Evolutionary conservation across 495 filamentous ascomycete genomes (phyloP), one percentile per base, ranked within the genome.

Genomic region (Daldinia vernicosa): DNA sequence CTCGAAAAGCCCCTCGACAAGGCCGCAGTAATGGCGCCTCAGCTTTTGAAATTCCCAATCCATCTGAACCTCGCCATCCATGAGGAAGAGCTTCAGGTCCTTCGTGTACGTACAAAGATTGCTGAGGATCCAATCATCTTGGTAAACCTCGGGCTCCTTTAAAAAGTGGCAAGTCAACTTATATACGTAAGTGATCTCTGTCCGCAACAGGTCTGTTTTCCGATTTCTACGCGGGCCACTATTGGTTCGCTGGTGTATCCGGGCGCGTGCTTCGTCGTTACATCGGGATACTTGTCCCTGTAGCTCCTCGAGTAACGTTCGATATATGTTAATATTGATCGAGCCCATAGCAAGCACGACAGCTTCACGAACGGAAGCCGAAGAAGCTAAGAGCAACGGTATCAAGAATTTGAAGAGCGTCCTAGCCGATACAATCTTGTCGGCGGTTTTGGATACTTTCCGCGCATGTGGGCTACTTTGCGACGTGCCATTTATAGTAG

Each of bases 31-130:
- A 71, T 98, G 94, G 32, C 92, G 91, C 27, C 95, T 88, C 47
- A 99, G 81, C 69, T 92, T 93, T 71, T 98, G 96, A 76, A 95
- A 97, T 69, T 94, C 94, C 91, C 93, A 97, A 77, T 98, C 93
- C 77, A 92, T 95, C 76, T 99, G 95, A 7, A 98, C 90, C 64
- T 97, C 95, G 12, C 90, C 87, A 77, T 98, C 95, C 80, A 92
- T 97, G 7, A 99, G 82, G 75, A 97, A 98, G 0, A 97, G 88
- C 56, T 96, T 94, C 58, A 98, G 83, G 71, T 98, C 93, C 72
- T 93, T 97, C 5, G 94, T 89, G 70, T 97, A 98, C 3, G 89
- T 90, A 28, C 93, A 90, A 53, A 98, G 88, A 77, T 97, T 97
- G 56, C 89, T 90, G 39, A 98, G 81, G 43, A 97, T 92, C 93